Evolutionary conservation across 352 stramenopile genomes (phyloP), one percentile per base, ranked within the genome.

Genomic region (Pythium plurisporium): DNA sequence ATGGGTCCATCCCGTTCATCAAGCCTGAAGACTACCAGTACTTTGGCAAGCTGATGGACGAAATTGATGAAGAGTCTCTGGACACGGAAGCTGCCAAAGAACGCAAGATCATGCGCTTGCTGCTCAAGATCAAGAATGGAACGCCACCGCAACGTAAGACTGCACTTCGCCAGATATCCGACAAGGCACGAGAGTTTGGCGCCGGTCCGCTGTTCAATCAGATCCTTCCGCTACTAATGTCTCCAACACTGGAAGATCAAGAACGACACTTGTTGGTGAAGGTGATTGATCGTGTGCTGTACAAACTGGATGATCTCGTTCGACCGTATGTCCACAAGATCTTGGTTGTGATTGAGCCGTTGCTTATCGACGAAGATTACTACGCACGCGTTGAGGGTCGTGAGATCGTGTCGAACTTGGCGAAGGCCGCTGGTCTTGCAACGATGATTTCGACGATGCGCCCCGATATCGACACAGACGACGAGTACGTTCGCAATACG

Each of bases 391-490:
- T 99, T 0, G 97, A 99, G 89, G 97, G 96, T 26, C 82, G 97
- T 51, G 97, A 99, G 71, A 99, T 99, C 65, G 99, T 99, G 55
- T 98, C 94, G 38, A 99, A 99, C 68, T 70, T 99, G 12, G 95
- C 95, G 3, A 99, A 99, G 77, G 97, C 97, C 30, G 97, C 97
- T 12, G 97, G 97, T 52, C 73, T 99, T 4, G 94, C 96, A 4
- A 99, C 96, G 5, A 99, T 99, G 97, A 99, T 99, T 73, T 97
- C 96, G 14, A 99, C 96, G 0, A 99, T 99, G 96, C 85, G 97
- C 12, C 96, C 97, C 0, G 97, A 99, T 74, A 99, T 99, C 65
- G 97, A 99, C 72, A 98, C 96, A 49, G 86, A 96, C 5, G 96
- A 99, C 62, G 96, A 99, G 66, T 99, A 99, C 62, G 97, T 99